Percentiles rank a stretch among this genome's conserved stretches.
Conservation (phyloP, 495 filamentous ascomycete species). For the Pseudoneurospora amorphoporcata region DNA sequence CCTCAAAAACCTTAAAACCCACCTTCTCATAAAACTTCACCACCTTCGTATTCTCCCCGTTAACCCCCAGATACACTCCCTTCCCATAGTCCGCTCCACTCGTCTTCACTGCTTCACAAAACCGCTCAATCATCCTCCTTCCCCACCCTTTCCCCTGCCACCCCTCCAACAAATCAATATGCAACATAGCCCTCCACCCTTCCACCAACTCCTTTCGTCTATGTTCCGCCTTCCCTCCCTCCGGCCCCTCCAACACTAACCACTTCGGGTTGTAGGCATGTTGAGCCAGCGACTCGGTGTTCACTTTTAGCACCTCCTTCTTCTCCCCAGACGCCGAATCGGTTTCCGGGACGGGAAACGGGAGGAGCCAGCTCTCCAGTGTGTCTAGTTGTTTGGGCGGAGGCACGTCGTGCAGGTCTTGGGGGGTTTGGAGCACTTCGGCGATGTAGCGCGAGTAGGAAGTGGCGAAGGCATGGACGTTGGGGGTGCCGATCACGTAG, state of each 20-base stretch:
- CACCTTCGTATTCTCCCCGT: conserved; percentile 32
- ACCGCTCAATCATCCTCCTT: conserved; percentile 24
- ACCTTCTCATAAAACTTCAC: conserved; percentile 32
- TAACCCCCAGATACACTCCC: conserved; percentile 28
- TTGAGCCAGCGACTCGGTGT: conserved; percentile 21
- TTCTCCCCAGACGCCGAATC: background rate
- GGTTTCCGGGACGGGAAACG: background rate
- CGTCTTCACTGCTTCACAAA: conserved; percentile 23
- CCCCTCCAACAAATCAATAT: conserved; percentile 29
- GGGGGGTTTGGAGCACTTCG: conserved; percentile 14
- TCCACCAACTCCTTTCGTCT: conserved; percentile 19
- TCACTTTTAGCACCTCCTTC: conserved; percentile 6
- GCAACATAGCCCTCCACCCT: conserved; percentile 28
- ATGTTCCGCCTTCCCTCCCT: background rate
- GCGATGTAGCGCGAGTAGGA: conserved; percentile 21
- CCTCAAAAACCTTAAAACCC: conserved; percentile 28
- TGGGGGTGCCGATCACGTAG: conserved; percentile 30
- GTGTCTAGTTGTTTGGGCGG: conserved; percentile 13
- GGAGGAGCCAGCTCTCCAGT: conserved; percentile 11
- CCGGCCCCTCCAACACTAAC: conserved; percentile 21
- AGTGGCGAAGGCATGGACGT: conserved; percentile 21
- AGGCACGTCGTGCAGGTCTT: conserved; percentile 12
- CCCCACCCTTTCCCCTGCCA: conserved; percentile 30
- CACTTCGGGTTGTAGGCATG: conserved; percentile 24
- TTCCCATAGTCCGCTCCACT: conserved; percentile 15